Evolutionary conservation across 2,329 filamentous ascomycete species (phyloP).

Genomic region (Trichoderma atroviride): DNA sequence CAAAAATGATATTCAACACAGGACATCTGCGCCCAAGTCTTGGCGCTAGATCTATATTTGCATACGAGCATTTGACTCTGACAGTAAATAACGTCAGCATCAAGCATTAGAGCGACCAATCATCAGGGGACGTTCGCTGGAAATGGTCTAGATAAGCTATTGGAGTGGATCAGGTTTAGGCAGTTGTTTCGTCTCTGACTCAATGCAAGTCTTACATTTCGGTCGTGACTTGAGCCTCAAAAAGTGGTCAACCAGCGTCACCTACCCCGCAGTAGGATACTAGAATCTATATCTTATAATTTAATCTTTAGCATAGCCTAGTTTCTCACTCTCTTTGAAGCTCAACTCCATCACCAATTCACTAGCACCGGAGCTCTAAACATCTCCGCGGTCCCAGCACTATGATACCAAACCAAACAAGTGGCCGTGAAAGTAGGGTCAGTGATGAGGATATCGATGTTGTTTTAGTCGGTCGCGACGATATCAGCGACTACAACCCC

Average conservation of each 20-base stretch:
- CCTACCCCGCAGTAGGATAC: neutral
- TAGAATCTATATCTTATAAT: neutral
- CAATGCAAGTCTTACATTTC: neutral
- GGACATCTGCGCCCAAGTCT: neutral
- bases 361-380: neutral
- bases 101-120: neutral
- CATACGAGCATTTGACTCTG: neutral
- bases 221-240: neutral
- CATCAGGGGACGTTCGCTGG: neutral
- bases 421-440: too few relatives aligned
- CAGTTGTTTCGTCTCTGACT: neutral
- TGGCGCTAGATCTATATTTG: neutral
- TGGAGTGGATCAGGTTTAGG: neutral
- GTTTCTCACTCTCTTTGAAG: neutral
- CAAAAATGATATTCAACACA: neutral
- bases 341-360: neutral
- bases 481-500: slow-evolving; percentile 23
- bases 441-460: neutral
- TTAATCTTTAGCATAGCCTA: too few relatives aligned
- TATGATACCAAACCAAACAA: neutral
- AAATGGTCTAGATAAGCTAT: neutral
- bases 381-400: neutral
- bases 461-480: slow-evolving; percentile 12
- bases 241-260: neutral
- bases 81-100: neutral